Base-by-base conservation (phyloP, 1,284 basidiomycete genomes). In the Cryptococcus amylolentus region DNA sequence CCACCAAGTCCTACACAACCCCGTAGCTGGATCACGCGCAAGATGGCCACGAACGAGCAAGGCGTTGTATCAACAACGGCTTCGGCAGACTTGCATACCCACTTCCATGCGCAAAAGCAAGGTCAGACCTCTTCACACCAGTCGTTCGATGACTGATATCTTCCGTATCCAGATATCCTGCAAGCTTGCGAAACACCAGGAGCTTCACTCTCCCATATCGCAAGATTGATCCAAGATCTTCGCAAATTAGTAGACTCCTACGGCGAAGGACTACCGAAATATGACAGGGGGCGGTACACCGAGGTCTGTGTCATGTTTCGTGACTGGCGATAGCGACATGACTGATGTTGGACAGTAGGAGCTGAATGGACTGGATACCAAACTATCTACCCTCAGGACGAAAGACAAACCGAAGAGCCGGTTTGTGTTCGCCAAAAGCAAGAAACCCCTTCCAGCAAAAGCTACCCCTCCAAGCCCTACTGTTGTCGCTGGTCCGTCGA, bases 351-450 rank as follows among this genome's bases (percentile, higher is more conserved):
- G 65, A 72, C 79, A 41, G 27, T 57, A 87, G 87, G 83, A 84
- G 82, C 68, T 88, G 49, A 84, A 83, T 66, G 72, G 72, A 12
- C 70, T 87, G 16, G 85, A 87, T 68, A 76, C 78, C 54, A 70
- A 74, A 10, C 60, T 89, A 3, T 81, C 85, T 49, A 76, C 79
- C 0, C 69, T 86, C 5, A 80, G 84, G 14, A 69, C 77, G 5
- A 69, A 79, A 20, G 74, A 61, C 4, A 72, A 75, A 9, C 78
- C 83, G 4, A 84, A 84, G 64, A 68, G 83, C 0, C 87, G 82
- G 59, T 91, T 91, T 67, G 73, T 84, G 0, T 91, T 91, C 80
- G 82, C 84, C 18, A 86, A 81, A 63, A 60, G 75, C 27, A 56
- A 47, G 28, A 12, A 31, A 10, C 53, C 43, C 3, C 4, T 23